A percentile compares a stretch with the other conserved stretches of the same genome.
Conservation (phyloP, 2,329 filamentous ascomycete species). For the Xylariaceae sp. region DNA sequence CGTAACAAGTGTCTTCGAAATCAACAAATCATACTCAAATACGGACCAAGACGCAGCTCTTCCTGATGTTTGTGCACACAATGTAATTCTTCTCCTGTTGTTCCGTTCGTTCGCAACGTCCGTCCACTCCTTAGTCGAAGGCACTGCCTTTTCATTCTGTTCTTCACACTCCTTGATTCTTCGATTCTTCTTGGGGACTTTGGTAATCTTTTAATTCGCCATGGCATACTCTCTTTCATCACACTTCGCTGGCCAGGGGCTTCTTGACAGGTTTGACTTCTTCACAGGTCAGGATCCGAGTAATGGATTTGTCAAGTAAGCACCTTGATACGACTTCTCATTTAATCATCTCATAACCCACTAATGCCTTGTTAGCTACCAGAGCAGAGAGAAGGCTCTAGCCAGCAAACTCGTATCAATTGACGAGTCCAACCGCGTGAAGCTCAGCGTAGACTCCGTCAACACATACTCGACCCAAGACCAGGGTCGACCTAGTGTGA, state of each 20-base stretch:
- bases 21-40: constrained; percentile 20
- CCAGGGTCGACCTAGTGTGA: constrained; percentile 54
- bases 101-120: constrained; percentile 9
- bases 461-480: constrained; percentile 34
- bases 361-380: constrained; percentile 34
- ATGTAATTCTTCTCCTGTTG: constrained; percentile 7
- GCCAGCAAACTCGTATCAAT: constrained; percentile 39
- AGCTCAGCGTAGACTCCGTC: constrained; percentile 41
- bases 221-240: constrained; percentile 31
- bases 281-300: constrained; percentile 54
- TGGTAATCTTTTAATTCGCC: background rate
- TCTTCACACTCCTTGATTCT: constrained; percentile 27
- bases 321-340: too few species aligned
- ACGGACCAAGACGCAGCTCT: background rate
- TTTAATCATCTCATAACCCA: too few species aligned
- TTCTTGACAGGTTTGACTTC: constrained; percentile 44
- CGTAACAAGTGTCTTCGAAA: constrained; percentile 13
- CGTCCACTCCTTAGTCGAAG: constrained; percentile 22
- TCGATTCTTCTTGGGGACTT: constrained; percentile 2
- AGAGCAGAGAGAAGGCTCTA: constrained; percentile 38
- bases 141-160: constrained; percentile 13
- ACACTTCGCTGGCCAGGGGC: constrained; percentile 31
- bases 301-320: constrained; percentile 60
- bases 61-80: background rate
- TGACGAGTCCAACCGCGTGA: constrained; percentile 40